A percentile compares a stretch with the other conserved stretches of the same genome.
Conservation (phyloP, 1,284 basidiomycete species). For the Grifola frondosa region DNA sequence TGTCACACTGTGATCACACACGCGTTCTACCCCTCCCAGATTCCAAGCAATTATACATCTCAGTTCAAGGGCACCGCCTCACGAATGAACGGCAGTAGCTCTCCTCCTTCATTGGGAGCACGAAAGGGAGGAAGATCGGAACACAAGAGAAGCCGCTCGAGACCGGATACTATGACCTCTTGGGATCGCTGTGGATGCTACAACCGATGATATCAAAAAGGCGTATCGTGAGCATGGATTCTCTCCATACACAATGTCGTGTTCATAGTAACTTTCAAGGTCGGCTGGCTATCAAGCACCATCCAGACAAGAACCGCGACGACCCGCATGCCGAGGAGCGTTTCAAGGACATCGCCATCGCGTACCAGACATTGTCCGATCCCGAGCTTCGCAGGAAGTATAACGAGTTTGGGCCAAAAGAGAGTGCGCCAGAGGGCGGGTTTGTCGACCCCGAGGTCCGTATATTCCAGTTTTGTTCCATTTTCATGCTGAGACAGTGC, state of each 20-base stretch:
- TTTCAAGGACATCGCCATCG: slow-evolving; percentile 87
- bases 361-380: slow-evolving; percentile 90
- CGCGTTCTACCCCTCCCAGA: slow-evolving; percentile 62
- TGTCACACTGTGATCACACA: slow-evolving; percentile 61
- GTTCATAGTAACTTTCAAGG: slow-evolving; percentile 43
- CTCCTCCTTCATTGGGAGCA: slow-evolving; percentile 25
- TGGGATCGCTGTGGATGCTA: slow-evolving; percentile 73
- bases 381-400: slow-evolving; percentile 84
- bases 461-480: not conserved
- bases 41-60: slow-evolving; percentile 33
- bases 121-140: slow-evolving; percentile 71
- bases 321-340: slow-evolving; percentile 90
- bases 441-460: slow-evolving; percentile 61
- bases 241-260: not conserved
- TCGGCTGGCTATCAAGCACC: slow-evolving; percentile 90
- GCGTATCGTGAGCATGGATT: slow-evolving; percentile 71
- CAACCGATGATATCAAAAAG: slow-evolving; percentile 90
- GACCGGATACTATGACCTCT: slow-evolving; percentile 87
- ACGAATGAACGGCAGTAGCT: slow-evolving; percentile 23
- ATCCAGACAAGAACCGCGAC: slow-evolving; percentile 91
- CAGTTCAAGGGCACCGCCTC: slow-evolving; percentile 7
- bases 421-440: slow-evolving; percentile 77
- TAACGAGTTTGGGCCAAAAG: slow-evolving; percentile 87
- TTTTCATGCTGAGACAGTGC: not conserved
- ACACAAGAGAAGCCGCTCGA: slow-evolving; percentile 89